phyloP scores from a whole-genome alignment of 129 eudicot species.

The Escallonia herrerae region DNA sequence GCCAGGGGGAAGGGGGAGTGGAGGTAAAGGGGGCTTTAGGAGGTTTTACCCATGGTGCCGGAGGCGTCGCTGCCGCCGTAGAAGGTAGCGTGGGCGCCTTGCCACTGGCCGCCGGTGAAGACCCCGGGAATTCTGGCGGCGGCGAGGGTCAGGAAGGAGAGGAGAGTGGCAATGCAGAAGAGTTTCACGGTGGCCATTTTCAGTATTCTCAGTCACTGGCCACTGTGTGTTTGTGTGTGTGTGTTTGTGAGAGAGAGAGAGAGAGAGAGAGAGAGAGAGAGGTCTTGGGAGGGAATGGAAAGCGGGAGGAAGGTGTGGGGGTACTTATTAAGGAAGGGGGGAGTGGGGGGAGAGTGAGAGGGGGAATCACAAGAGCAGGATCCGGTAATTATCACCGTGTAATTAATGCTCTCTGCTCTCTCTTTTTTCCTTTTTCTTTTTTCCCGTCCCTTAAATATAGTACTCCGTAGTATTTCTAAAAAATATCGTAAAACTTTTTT shows the following conservation, averaged over 20 bases:
- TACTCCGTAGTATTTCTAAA: no score
- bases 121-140: conserved; percentile 57
- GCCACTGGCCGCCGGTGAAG: conserved; percentile 55
- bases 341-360: no score
- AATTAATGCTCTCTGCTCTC: not conserved
- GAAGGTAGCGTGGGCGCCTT: conserved; percentile 70
- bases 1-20: no score
- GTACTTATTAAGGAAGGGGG: conserved; percentile 23
- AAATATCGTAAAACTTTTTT: no score
- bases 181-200: conserved; percentile 19
- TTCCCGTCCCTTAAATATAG: no score
- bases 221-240: not conserved
- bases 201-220: conserved; percentile 17
- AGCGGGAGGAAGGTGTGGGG: conserved; percentile 20
- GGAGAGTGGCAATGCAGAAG: conserved; percentile 17
- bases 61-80: conserved; percentile 91
- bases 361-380: conserved; percentile 4
- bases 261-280: conserved; percentile 4
- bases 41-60: conserved; percentile 71
- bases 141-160: conserved; percentile 16
- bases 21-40: not conserved
- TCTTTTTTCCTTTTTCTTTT: not conserved
- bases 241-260: no score
- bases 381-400: not conserved
- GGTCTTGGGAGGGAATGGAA: conserved; percentile 17